Conservation (phyloP, 495 filamentous ascomycete species). For the Trichocladium uniseriatum region DNA sequence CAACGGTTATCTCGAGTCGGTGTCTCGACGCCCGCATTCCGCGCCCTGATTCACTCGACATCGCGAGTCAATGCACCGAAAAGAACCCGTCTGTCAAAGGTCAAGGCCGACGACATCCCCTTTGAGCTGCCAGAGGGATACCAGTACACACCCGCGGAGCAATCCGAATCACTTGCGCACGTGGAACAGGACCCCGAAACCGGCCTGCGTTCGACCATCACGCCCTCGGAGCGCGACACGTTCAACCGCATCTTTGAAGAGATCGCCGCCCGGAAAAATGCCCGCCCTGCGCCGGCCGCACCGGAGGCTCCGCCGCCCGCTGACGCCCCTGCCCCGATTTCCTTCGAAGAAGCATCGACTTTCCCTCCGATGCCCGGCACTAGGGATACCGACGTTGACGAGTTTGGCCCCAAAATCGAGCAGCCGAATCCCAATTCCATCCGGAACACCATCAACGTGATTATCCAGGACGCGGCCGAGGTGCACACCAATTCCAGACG, state of each 20-base stretch:
- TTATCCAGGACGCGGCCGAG: conserved; percentile 29
- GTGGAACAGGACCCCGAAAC: conserved; percentile 5
- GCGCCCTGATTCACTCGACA: conserved; percentile 12
- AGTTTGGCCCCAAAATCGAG: not conserved
- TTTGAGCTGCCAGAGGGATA: conserved; percentile 25
- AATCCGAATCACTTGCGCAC: not conserved
- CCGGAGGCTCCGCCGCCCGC: not conserved
- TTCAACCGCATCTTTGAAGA: conserved; percentile 54
- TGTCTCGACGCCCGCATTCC: conserved; percentile 12
- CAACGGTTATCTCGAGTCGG: conserved; percentile 21
- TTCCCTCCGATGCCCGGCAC: not conserved
- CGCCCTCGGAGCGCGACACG: conserved; percentile 41
- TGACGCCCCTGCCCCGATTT: not conserved
- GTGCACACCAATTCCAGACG: conserved; percentile 7
- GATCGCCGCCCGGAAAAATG: conserved; percentile 23
- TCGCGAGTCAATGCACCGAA: not conserved
- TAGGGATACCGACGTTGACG: not conserved
- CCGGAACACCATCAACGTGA: conserved; percentile 20
- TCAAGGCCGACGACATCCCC: conserved; percentile 26
- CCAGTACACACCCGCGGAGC: not conserved
- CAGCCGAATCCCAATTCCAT: not conserved
- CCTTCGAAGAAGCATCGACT: not conserved
- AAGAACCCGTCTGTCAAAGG: not conserved
- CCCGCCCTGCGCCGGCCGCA: not conserved
- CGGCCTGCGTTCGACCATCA: conserved; percentile 42